Evolutionary conservation across 805 yeast genomes (phyloP).

Genomic region (Candida manassasensis): DNA sequence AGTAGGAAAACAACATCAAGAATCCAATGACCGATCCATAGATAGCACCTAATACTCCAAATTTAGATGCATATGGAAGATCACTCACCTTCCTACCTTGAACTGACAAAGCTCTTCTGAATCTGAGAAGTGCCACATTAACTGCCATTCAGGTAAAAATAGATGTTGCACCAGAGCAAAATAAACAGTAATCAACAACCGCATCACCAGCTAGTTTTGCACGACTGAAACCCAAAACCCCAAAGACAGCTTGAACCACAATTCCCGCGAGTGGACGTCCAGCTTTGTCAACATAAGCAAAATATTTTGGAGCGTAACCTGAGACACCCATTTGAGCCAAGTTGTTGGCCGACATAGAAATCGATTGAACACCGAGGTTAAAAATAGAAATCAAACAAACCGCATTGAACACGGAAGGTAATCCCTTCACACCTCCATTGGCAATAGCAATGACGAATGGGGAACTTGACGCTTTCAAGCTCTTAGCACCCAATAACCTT

Average conservation of each 20-base stretch:
- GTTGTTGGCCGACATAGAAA: conserved; percentile 63
- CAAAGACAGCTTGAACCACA: conserved; percentile 23
- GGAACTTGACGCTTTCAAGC: conserved; percentile 57
- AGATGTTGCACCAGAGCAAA: conserved; percentile 33
- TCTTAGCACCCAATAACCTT: conserved; percentile 32
- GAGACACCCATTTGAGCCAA: conserved; percentile 61
- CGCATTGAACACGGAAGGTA: conserved; percentile 67
- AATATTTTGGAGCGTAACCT: conserved; percentile 52
- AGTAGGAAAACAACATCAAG: conserved; percentile 21
- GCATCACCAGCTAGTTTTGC: conserved; percentile 19
- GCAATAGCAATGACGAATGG: conserved; percentile 70
- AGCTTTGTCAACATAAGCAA: conserved; percentile 31
- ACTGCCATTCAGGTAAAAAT: conserved; percentile 38
- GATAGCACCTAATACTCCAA: conserved; percentile 40
- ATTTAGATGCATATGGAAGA: conserved; percentile 66
- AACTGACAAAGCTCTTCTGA: conserved; percentile 51
- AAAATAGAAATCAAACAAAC: conserved; percentile 65
- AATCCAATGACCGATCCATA: conserved; percentile 17
- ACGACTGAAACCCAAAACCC: conserved; percentile 32
- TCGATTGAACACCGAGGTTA: conserved; percentile 70
- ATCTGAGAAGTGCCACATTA: conserved; percentile 37
- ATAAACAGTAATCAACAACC: conserved; percentile 35
- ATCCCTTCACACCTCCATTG: conserved; percentile 53
- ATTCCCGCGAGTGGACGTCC: conserved; percentile 36
- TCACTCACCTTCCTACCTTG: conserved; percentile 58